Evolutionary conservation across 305 asterid species (phyloP).

Genomic region (Fraxinus nigra): DNA sequence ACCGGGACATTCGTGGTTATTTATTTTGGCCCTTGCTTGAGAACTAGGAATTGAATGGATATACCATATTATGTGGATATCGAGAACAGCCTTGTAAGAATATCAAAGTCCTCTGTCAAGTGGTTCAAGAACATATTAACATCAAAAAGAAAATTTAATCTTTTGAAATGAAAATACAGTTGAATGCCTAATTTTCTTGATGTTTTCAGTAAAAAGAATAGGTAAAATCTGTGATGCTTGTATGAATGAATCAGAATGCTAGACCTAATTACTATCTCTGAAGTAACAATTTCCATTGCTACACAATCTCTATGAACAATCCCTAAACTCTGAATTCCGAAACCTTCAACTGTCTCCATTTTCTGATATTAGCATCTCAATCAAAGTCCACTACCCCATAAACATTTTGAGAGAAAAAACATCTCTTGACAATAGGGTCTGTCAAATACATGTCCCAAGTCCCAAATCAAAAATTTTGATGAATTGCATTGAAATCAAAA

Average conservation of each 20-base stretch:
- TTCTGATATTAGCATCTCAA: neutral
- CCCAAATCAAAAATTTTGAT: no score
- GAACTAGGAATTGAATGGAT: slow-evolving; percentile 97
- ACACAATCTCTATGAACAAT: neutral
- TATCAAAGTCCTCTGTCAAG: slow-evolving; percentile 66
- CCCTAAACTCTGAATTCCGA: neutral
- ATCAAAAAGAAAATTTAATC: neutral
- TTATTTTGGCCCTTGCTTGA: slow-evolving; percentile 82
- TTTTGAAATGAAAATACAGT: neutral
- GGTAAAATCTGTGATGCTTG: neutral
- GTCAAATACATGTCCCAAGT: neutral
- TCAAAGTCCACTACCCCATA: neutral
- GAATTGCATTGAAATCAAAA: no score
- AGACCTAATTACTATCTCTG: neutral
- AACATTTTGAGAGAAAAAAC: neutral
- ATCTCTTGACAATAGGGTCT: neutral
- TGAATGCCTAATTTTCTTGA: neutral
- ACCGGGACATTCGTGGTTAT: slow-evolving; percentile 50
- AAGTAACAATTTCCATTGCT: neutral
- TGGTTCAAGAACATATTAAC: slow-evolving; percentile 48
- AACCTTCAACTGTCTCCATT: neutral
- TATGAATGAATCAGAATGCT: neutral
- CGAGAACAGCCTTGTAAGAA: slow-evolving; percentile 74
- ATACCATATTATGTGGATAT: slow-evolving; percentile 71
- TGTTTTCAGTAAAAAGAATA: neutral